Evolutionary conservation across 1,284 basidiomycete species (phyloP).

Genomic region (Rugosomyces carneus): DNA sequence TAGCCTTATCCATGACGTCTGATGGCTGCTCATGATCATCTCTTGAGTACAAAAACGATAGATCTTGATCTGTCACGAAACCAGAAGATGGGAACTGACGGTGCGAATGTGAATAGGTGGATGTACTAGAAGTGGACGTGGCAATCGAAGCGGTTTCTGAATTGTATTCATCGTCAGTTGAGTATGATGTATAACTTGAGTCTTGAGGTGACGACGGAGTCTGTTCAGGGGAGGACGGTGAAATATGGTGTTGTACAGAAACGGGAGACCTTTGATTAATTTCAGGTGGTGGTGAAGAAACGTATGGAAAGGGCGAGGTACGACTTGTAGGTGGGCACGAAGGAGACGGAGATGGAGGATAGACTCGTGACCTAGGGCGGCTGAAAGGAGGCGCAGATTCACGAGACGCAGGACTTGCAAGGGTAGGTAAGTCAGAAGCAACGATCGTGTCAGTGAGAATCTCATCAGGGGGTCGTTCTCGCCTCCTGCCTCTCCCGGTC

Average conservation of each 20-base stretch:
- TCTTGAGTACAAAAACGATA: constrained; percentile 6
- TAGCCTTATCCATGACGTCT: constrained; percentile 20
- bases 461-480: constrained; percentile 41
- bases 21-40: constrained; percentile 4
- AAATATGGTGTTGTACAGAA: constrained; percentile 24
- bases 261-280: constrained; percentile 26
- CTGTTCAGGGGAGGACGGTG: constrained; percentile 17
- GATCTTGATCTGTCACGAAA: constrained; percentile 13
- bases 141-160: constrained; percentile 66
- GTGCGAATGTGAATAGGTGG: constrained; percentile 36
- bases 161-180: constrained; percentile 69
- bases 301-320: constrained; percentile 24
- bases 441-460: constrained; percentile 24
- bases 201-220: constrained; percentile 29
- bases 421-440: constrained; percentile 19
- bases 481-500: constrained; percentile 49
- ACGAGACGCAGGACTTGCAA: constrained; percentile 22
- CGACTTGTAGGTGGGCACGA: constrained; percentile 43
- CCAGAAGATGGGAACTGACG: constrained; percentile 26
- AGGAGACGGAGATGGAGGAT: constrained; percentile 44
- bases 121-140: constrained; percentile 52
- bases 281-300: constrained; percentile 15
- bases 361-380: constrained; percentile 34
- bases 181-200: constrained; percentile 50
- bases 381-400: constrained; percentile 29